Base-by-base conservation (phyloP, 1,139 yeast species). In the Suhomyces anneliseae region DNA sequence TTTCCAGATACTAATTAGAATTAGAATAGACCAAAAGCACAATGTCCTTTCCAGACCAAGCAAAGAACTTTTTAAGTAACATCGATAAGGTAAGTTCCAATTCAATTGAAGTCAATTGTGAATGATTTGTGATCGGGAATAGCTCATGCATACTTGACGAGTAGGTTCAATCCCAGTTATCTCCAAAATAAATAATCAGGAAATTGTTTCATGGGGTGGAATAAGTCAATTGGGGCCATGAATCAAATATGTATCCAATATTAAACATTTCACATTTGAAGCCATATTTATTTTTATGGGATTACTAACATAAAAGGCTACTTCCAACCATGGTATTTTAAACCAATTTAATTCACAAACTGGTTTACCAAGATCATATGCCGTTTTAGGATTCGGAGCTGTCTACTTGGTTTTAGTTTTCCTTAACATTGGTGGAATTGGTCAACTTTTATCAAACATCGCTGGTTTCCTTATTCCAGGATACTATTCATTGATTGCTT, bases 401-500 rank as follows among this genome's bases (percentile, higher is more conserved):
- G 61, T 82, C 45, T 93, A 93, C 74, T 76, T 90, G 56, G 70
- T 92, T 39, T 68, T 90, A 60, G 83, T 90, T 51, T 89, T 92
- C 72, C 75, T 92, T 63, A 95, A 95, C 70, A 74, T 90, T 57
- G 98, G 97, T 53, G 98, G 96, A 24, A 74, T 92, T 62, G 98
- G 98, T 51, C 95, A 92, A 72, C 82, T 93, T 59, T 79, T 93
- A 56, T 87, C 97, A 56, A 93, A 95, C 76, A 73, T 93, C 62
- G 95, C 95, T 34, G 96, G 98, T 0, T 87, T 93, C 58, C 88
- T 83, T 34, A 69, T 90, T 52, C 99, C 99, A 45, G 95, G 95
- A 44, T 93, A 92, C 74, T 85, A 80, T 66, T 93, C 99, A 9
- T 76, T 93, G 54, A 66, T 81, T 53, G 98, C 99, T 15, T 78